Conservation (phyloP, 2,329 filamentous ascomycete genomes). For the Leptographium galeiforme region DNA sequence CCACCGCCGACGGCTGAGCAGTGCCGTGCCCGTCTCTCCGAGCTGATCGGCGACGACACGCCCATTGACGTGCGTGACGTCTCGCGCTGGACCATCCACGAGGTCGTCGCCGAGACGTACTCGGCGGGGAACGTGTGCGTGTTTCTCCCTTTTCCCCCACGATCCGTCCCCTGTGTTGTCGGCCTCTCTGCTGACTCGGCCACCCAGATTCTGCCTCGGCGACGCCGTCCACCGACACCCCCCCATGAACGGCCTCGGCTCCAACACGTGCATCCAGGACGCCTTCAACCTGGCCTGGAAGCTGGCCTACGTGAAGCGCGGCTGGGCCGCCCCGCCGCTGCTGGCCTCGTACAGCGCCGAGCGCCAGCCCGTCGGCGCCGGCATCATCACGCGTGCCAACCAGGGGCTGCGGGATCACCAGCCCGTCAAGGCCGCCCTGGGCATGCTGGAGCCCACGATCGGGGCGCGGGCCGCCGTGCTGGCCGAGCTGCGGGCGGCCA, state of each 20-base stretch:
- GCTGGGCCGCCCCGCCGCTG: conserved; percentile 22
- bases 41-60: conserved; percentile 42
- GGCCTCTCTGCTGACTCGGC: not conserved
- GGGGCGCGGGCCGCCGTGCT: conserved; percentile 24
- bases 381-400: conserved; percentile 41
- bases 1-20: not conserved
- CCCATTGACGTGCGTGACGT: conserved; percentile 37
- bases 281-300: conserved; percentile 45
- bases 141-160: too few species aligned
- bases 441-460: conserved; percentile 24
- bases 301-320: conserved; percentile 27
- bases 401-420: conserved; percentile 39
- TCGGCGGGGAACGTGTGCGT: conserved; percentile 14
- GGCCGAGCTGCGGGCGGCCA: conserved; percentile 26
- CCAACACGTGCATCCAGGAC: conserved; percentile 46
- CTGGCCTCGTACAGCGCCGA: conserved; percentile 31
- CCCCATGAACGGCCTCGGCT: conserved; percentile 41
- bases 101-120: conserved; percentile 45
- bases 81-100: conserved; percentile 47
- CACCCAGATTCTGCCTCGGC: conserved; percentile 34
- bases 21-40: conserved; percentile 22
- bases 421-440: conserved; percentile 30
- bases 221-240: conserved; percentile 47
- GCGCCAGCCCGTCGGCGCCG: conserved; percentile 33
- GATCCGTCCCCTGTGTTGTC: not conserved